Evolutionary conservation across 345 rosid genomes (phyloP).

Genomic region (Rhodamnia rubescens): DNA sequence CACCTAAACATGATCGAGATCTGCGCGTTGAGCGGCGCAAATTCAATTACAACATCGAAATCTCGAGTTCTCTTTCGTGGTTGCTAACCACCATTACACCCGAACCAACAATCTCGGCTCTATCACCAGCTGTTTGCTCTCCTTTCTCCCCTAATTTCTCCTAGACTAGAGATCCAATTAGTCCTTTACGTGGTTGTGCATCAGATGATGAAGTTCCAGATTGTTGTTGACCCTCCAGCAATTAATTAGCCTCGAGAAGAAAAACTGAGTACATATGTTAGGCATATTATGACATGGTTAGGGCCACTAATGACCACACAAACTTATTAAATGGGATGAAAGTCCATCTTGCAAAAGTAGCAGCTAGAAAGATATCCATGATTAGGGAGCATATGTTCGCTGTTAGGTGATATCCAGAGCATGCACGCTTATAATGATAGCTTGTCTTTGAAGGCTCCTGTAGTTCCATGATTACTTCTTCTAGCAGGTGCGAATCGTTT

Average conservation of each 20-base stretch:
- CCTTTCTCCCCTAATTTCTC: background rate
- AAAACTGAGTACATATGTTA: background rate
- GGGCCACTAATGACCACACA: background rate
- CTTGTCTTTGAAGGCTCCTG: background rate
- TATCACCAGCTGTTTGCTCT: background rate
- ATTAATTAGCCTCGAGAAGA: background rate
- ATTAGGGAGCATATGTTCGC: background rate
- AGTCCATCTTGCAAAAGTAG: background rate
- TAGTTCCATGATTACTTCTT: background rate
- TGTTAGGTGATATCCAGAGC: slow-evolving; percentile 5
- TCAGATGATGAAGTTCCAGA: background rate
- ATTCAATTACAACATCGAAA: background rate
- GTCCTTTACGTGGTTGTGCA: background rate
- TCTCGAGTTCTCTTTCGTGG: background rate
- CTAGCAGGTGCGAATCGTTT: background rate
- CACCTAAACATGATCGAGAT: background rate
- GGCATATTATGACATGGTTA: background rate
- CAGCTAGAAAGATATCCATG: slow-evolving; percentile 2
- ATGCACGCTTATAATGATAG: slow-evolving; percentile 1
- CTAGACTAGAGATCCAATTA: background rate
- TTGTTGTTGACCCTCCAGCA: background rate
- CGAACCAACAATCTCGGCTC: background rate
- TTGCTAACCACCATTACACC: background rate
- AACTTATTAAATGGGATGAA: background rate
- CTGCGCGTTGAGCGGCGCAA: background rate